phyloP scores from a whole-genome alignment of 2,329 filamentous ascomycete species.

The Orbilia ellipsospora region DNA sequence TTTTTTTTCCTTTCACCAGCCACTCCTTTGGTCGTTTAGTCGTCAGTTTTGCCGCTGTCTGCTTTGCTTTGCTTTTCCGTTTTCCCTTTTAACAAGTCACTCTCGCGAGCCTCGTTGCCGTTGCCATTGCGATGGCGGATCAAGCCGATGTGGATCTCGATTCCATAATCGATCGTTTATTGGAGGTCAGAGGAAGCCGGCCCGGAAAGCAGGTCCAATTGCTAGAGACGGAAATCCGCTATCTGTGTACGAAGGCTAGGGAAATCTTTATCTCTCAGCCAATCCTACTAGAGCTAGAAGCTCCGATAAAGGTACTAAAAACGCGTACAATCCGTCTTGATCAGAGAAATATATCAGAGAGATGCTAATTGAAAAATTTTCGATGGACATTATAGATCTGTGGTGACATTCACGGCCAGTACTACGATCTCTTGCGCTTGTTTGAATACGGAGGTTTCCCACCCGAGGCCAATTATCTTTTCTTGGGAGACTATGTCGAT shows the following conservation, averaged over 20 bases:
- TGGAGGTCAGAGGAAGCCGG: constrained; percentile 96
- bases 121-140: constrained; percentile 73
- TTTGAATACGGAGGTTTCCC: constrained; percentile 99
- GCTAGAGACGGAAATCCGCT: constrained; percentile 94
- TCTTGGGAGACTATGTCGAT: constrained; percentile 98
- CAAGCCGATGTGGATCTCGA: constrained; percentile 95
- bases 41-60: constrained; percentile 35
- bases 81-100: constrained; percentile 27
- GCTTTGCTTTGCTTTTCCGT: constrained; percentile 22
- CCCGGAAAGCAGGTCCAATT: constrained; percentile 99
- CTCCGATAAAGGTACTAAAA: constrained; percentile 90
- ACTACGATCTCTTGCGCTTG: constrained; percentile 95
- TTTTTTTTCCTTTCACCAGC: constrained; percentile 26
- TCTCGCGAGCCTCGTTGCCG: constrained; percentile 53
- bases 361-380: background rate
- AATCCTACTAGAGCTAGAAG: constrained; percentile 95
- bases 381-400: constrained; percentile 76
- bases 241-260: constrained; percentile 95
- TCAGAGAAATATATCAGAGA: background rate
- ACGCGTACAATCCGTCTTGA: constrained; percentile 1
- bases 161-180: constrained; percentile 97
- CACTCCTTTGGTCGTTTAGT: constrained; percentile 55
- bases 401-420: constrained; percentile 98
- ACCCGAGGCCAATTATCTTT: constrained; percentile 98
- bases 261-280: constrained; percentile 99